Conservation (phyloP, 805 yeast species). For the Saturnispora quitensis region DNA sequence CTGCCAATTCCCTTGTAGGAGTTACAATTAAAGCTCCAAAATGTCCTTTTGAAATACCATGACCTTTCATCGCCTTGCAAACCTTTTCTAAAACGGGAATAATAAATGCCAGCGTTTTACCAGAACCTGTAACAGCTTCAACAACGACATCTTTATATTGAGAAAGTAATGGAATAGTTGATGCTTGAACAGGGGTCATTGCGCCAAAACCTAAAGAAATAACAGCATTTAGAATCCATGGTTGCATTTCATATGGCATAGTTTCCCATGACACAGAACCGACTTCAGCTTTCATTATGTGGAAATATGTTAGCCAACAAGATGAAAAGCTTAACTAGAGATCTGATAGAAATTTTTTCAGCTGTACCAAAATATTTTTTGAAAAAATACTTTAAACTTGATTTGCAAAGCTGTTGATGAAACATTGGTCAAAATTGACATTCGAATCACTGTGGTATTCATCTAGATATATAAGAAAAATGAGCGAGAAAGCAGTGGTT, state of each 20-base stretch:
- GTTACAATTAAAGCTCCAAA: constrained; percentile 66
- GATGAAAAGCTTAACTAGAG: not conserved
- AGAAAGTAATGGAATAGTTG: constrained; percentile 77
- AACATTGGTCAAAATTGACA: not conserved
- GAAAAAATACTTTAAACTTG: not conserved
- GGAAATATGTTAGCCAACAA: not conserved
- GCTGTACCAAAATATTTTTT: not conserved
- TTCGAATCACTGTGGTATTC: no score
- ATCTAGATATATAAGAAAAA: not conserved
- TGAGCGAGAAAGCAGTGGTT: not conserved
- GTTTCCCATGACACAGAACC: constrained; percentile 55
- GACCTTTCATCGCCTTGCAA: constrained; percentile 21
- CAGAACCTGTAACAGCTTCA: constrained; percentile 96
- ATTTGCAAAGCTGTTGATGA: not conserved
- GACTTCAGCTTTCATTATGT: constrained; percentile 14
- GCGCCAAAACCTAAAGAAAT: constrained; percentile 61
- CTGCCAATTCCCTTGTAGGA: constrained; percentile 58
- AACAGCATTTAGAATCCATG: constrained; percentile 68
- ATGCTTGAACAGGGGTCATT: constrained; percentile 97
- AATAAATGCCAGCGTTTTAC: constrained; percentile 89
- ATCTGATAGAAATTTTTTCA: not conserved
- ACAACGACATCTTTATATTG: constrained; percentile 91
- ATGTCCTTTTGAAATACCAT: constrained; percentile 46
- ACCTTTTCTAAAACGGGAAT: constrained; percentile 74
- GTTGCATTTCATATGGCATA: constrained; percentile 42